phyloP scores from a whole-genome alignment of 2,329 filamentous ascomycete genomes.

The Fusarium xylarioides region DNA sequence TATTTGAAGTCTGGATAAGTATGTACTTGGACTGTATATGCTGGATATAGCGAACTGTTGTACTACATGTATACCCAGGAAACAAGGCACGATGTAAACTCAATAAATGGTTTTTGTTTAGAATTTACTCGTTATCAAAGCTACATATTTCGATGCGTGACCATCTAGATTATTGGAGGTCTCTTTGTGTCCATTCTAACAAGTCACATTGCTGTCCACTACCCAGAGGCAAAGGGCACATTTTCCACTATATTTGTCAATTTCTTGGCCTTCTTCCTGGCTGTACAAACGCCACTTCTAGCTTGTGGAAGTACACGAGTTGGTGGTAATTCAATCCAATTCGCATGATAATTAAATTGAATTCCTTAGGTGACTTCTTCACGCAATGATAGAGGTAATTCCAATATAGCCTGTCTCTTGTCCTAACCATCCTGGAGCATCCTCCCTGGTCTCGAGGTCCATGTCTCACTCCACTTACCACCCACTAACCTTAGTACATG shows the following conservation, averaged over 20 bases:
- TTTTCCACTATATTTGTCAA: background rate
- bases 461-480: slow-evolving; percentile 13
- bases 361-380: background rate
- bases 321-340: background rate
- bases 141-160: background rate
- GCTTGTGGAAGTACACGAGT: background rate
- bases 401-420: background rate
- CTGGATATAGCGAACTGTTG: slow-evolving; percentile 14
- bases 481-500: slow-evolving; percentile 21
- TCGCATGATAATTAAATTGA: background rate
- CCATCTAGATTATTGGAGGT: background rate
- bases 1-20: background rate
- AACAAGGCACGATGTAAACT: background rate
- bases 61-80: slow-evolving; percentile 30
- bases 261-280: background rate
- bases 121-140: background rate
- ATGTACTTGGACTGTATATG: slow-evolving; percentile 5
- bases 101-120: slow-evolving; percentile 3
- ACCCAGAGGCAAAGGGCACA: background rate
- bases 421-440: background rate
- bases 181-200: background rate
- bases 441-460: background rate
- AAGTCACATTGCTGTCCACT: background rate
- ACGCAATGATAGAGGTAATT: background rate
- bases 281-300: background rate